phyloP scores from a whole-genome alignment of 1,284 basidiomycete genomes.

The Caloboletus firmus region DNA sequence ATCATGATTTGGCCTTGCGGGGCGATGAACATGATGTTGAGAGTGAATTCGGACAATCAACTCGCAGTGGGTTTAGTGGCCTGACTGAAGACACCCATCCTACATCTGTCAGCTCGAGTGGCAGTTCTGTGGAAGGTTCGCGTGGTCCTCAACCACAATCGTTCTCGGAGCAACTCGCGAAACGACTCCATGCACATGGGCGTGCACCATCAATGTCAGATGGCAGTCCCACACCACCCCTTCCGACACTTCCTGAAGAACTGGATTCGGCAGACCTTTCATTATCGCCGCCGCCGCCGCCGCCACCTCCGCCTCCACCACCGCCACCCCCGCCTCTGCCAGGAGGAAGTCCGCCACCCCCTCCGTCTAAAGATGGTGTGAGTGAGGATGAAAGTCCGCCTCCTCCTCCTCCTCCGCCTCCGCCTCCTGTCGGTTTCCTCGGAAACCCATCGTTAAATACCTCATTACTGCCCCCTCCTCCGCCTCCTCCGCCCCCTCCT shows the following conservation, averaged over 20 bases:
- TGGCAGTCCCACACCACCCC: slow-evolving; percentile 14
- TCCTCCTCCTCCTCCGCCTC: slow-evolving; percentile 39
- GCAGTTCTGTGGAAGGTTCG: slow-evolving; percentile 37
- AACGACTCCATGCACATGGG: slow-evolving; percentile 41
- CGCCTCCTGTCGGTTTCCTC: slow-evolving; percentile 30
- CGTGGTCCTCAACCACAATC: slow-evolving; percentile 43
- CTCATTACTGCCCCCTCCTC: slow-evolving; percentile 43
- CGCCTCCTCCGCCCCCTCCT: slow-evolving; percentile 49
- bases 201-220: slow-evolving; percentile 32
- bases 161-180: slow-evolving; percentile 60
- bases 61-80: slow-evolving; percentile 43
- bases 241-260: slow-evolving; percentile 44
- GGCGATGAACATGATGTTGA: slow-evolving; percentile 53
- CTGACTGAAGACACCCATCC: slow-evolving; percentile 50
- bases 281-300: slow-evolving; percentile 36
- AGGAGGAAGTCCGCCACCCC: slow-evolving; percentile 9
- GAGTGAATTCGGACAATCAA: slow-evolving; percentile 56
- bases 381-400: slow-evolving; percentile 21
- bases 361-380: slow-evolving; percentile 39
- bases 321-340: slow-evolving; percentile 29
- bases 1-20: slow-evolving; percentile 39
- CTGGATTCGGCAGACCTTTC: slow-evolving; percentile 23
- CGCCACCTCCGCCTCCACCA: slow-evolving; percentile 32
- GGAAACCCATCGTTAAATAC: slow-evolving; percentile 37
- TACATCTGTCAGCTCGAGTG: slow-evolving; percentile 57